phyloP scores from a whole-genome alignment of 352 stramenopile genomes.

The Poterioochromonas sp. region DNA sequence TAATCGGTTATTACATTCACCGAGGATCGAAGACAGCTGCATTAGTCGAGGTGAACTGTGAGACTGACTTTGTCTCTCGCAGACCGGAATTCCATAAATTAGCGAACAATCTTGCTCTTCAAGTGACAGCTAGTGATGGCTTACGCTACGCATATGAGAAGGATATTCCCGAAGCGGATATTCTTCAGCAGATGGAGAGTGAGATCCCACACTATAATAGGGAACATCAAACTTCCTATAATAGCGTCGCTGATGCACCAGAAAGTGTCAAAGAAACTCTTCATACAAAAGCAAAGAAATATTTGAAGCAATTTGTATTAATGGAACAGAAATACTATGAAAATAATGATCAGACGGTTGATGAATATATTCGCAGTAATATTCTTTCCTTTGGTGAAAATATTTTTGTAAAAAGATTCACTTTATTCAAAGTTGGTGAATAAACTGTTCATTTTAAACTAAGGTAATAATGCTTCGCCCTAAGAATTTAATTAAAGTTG shows the following conservation, averaged over 20 bases:
- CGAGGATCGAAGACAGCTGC: background rate
- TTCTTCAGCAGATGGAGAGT: too few relatives aligned
- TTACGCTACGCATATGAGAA: background rate
- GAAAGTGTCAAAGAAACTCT: background rate
- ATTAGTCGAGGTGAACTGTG: conserved; percentile 32
- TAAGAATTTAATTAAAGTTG: too few relatives aligned
- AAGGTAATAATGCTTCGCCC: too few relatives aligned
- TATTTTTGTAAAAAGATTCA: background rate
- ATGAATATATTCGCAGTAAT: background rate
- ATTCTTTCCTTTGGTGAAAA: background rate
- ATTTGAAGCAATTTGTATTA: background rate
- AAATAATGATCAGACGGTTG: background rate
- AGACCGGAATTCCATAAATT: conserved; percentile 28
- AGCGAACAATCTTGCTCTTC: conserved; percentile 22
- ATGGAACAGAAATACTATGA: background rate
- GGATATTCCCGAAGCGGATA: background rate
- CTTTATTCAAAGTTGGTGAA: background rate
- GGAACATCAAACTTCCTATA: background rate
- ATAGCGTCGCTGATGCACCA: background rate
- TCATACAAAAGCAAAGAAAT: background rate
- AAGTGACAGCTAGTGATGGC: conserved; percentile 9
- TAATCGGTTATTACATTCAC: conserved; percentile 15
- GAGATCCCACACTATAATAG: too few relatives aligned
- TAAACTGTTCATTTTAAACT: too few relatives aligned
- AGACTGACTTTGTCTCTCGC: conserved; percentile 32